A percentile compares a stretch with the other conserved stretches of the same genome.
Conservation (phyloP, 208 protist genomes). For the Naegleria gruberi region DNA sequence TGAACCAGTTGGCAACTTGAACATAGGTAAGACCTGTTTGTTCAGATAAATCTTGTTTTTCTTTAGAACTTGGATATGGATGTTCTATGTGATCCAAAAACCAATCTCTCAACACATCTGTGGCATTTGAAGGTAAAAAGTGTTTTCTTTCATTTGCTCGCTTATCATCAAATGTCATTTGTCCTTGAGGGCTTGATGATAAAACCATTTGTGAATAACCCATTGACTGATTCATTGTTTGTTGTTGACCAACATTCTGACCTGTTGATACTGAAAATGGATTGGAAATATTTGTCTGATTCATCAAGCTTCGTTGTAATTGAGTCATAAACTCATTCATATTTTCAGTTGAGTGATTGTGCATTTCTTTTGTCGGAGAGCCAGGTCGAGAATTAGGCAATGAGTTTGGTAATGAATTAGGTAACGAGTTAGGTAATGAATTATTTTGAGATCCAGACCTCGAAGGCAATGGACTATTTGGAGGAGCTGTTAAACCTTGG, state of each 20-base stretch:
- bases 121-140: not conserved
- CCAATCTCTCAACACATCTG: not conserved
- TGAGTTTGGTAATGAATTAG: not conserved
- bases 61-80: not conserved
- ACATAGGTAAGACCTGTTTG: not conserved
- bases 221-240: no score
- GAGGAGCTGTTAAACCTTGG: not conserved
- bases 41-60: not conserved
- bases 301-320: no score
- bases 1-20: conserved; percentile 18
- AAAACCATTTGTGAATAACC: not conserved
- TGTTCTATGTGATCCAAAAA: not conserved
- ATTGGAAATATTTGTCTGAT: no score
- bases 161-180: not conserved
- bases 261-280: no score
- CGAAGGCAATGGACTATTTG: not conserved
- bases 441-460: not conserved
- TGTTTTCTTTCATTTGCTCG: not conserved
- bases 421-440: not conserved
- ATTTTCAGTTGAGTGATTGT: no score
- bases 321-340: no score
- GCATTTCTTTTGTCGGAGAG: not conserved
- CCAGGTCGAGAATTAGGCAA: not conserved
- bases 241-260: no score
- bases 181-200: not conserved